Conservation (phyloP, 345 rosid genomes). For the Citrus glauca region DNA sequence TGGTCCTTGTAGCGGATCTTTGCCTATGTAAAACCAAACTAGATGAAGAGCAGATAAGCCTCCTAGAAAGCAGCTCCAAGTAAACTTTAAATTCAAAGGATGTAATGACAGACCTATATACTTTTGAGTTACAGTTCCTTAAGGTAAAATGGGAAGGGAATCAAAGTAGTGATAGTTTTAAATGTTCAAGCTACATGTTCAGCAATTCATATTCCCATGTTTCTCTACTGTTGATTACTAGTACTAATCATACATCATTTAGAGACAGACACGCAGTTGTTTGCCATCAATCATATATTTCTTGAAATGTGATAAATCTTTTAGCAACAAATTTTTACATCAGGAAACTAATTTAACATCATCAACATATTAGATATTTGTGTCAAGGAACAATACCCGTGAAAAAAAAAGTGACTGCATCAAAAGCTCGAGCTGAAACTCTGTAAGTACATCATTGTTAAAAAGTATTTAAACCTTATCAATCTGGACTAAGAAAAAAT, state of each 20-base stretch:
- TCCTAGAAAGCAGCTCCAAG: background rate
- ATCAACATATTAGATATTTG: slow-evolving; percentile 15
- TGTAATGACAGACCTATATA: background rate
- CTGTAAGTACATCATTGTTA: slow-evolving; percentile 44
- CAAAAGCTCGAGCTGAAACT: slow-evolving; percentile 89
- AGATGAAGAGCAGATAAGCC: background rate
- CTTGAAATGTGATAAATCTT: background rate
- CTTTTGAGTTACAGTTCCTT: background rate
- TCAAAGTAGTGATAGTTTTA: background rate
- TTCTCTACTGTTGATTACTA: background rate
- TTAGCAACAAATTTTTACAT: slow-evolving; percentile 10
- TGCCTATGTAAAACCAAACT: background rate
- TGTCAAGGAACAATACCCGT: slow-evolving; percentile 53
- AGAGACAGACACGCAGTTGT: background rate
- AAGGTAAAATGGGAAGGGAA: background rate
- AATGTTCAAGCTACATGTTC: background rate
- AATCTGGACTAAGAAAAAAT: background rate
- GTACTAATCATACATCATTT: background rate
- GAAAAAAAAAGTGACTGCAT: slow-evolving; percentile 95
- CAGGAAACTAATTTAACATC: slow-evolving; percentile 15
- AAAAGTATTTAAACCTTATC: background rate
- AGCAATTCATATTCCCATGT: background rate
- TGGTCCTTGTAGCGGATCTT: background rate
- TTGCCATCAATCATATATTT: background rate
- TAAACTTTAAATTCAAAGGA: background rate